Percentiles rank a stretch among this genome's conserved stretches.
phyloP scores from a whole-genome alignment of 371 early-diverging fungal genomes.

The Phascolomyces articulosus region DNA sequence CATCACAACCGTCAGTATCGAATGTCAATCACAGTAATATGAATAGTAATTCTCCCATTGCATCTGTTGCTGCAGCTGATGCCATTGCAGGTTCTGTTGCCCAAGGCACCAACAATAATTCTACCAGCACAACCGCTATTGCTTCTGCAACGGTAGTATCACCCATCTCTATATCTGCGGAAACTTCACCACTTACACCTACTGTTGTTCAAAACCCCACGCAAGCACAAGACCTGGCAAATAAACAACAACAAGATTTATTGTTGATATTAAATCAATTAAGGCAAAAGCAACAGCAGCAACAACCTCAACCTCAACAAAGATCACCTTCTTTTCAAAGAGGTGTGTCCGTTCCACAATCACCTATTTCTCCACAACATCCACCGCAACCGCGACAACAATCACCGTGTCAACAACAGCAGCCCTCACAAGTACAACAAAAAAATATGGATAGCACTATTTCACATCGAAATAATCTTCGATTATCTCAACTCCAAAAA shows the following conservation, averaged over 20 bases:
- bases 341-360: too few species aligned
- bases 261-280: neutral
- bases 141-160: neutral
- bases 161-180: too few species aligned
- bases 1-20: neutral
- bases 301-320: neutral
- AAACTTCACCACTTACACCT: neutral
- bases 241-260: neutral
- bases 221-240: neutral
- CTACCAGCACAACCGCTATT: neutral
- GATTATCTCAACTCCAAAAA: conserved; percentile 26
- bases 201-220: neutral
- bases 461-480: conserved; percentile 22
- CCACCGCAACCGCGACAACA: neutral
- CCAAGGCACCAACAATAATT: neutral
- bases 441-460: neutral
- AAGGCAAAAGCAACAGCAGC: too few species aligned
- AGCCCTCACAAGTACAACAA: neutral
- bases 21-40: too few species aligned
- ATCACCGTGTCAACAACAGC: neutral
- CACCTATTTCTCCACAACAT: neutral
- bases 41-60: neutral
- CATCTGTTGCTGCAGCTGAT: neutral
- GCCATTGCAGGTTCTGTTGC: neutral
- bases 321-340: too few species aligned